Evolutionary conservation across 768 basidiomycete genomes (phyloP).

Genomic region (Rhodotorula sphaerocarpa): DNA sequence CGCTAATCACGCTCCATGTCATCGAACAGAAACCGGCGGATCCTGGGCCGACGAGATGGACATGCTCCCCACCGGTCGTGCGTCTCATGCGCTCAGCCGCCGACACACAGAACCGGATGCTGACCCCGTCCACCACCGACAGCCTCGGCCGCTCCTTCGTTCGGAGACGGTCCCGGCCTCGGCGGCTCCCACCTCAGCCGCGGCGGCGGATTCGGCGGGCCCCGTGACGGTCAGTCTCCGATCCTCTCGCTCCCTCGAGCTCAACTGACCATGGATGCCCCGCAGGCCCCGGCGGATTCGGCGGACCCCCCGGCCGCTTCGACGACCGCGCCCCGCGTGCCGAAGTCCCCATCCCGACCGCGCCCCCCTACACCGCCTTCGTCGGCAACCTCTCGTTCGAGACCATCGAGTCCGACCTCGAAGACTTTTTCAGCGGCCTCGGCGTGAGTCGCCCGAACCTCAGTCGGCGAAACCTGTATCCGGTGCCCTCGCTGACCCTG

Average conservation of each 20-base stretch:
- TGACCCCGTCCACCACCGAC: neutral
- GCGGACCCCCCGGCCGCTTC: conserved; percentile 1
- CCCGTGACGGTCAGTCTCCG: neutral
- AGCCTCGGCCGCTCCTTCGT: conserved; percentile 9
- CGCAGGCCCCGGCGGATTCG: neutral
- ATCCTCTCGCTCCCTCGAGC: neutral
- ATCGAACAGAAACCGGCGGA: conserved; percentile 56
- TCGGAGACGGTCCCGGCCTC: conserved; percentile 11
- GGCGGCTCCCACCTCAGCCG: conserved; percentile 34
- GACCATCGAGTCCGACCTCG: conserved; percentile 71
- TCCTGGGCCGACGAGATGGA: conserved; percentile 99
- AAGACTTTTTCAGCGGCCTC: conserved; percentile 59
- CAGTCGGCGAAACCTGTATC: too few relatives aligned
- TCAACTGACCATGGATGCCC: neutral
- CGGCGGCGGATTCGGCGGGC: conserved; percentile 5
- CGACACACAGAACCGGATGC: neutral
- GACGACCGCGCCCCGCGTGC: conserved; percentile 56
- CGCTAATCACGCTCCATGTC: neutral
- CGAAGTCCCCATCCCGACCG: conserved; percentile 89
- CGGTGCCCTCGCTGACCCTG: too few relatives aligned
- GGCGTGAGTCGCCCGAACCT: conserved; percentile 7
- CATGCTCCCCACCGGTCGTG: conserved; percentile 81
- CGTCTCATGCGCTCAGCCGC: conserved; percentile 43
- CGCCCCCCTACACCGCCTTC: conserved; percentile 92
- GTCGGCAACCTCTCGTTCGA: conserved; percentile 94